A percentile compares a stretch with the other conserved stretches of the same genome.
Conservation (phyloP, 768 basidiomycete species). For the Mycena amicta region DNA sequence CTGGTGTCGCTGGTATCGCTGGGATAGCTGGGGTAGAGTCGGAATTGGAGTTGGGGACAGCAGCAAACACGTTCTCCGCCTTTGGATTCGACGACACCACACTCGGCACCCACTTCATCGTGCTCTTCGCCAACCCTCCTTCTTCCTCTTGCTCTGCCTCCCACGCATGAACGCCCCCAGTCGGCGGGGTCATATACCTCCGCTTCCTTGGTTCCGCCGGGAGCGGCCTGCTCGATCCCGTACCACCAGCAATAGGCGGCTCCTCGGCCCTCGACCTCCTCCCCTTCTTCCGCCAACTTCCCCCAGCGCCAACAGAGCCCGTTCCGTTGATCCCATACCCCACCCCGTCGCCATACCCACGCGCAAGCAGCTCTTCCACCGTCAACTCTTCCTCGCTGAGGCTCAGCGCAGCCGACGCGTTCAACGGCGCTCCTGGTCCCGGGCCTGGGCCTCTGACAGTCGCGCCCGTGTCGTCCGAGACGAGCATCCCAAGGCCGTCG, state of each 20-base stretch:
- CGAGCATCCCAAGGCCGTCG: background rate
- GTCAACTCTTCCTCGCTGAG: conserved; percentile 19
- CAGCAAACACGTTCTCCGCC: background rate
- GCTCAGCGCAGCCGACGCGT: background rate
- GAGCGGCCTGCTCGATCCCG: conserved; percentile 2
- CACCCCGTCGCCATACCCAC: background rate
- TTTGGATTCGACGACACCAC: background rate
- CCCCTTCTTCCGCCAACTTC: background rate
- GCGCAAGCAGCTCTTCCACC: conserved; percentile 20
- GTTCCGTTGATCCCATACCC: background rate
- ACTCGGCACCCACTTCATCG: conserved; percentile 13
- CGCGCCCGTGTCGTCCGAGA: conserved; percentile 7
- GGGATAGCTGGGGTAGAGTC: background rate
- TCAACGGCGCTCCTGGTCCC: background rate
- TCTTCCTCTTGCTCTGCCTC: conserved; percentile 15
- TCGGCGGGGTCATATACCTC: background rate
- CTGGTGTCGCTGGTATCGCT: background rate
- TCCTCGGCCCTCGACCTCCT: background rate
- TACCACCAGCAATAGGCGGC: background rate
- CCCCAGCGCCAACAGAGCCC: background rate
- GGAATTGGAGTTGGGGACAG: background rate
- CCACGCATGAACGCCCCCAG: conserved; percentile 21
- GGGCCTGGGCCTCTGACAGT: conserved; percentile 1
- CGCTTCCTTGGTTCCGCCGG: conserved; percentile 3
- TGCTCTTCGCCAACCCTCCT: conserved; percentile 7